These are phyloP conservation scores for Tetrapisispora nanseiensis DNA, from an alignment of 805 yeast species.

Conservation along the genomic window DNA sequence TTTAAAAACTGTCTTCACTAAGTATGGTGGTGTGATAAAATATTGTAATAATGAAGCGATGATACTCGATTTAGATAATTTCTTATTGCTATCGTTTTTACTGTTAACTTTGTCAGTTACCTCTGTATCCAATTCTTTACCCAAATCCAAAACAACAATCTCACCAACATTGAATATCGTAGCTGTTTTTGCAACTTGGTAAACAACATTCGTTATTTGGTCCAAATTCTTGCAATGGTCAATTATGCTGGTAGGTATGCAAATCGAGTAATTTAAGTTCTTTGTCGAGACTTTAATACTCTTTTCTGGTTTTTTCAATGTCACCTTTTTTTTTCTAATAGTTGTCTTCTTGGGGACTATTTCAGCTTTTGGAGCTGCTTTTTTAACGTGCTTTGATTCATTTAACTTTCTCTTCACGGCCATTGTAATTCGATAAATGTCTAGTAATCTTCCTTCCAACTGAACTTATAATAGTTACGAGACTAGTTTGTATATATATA, in stretches of 20 bases:
- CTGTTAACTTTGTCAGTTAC: slow-evolving; percentile 5
- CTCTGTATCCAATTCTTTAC: slow-evolving; percentile 12
- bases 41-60: slow-evolving; percentile 66
- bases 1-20: slow-evolving; percentile 55
- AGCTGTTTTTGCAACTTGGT: slow-evolving; percentile 72
- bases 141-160: slow-evolving; percentile 56
- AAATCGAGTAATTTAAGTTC: slow-evolving; percentile 41
- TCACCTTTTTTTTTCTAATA: neutral
- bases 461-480: too few species aligned
- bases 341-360: neutral
- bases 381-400: neutral
- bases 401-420: neutral
- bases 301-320: slow-evolving; percentile 11
- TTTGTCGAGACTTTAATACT: slow-evolving; percentile 12
- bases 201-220: slow-evolving; percentile 63
- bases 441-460: too few species aligned
- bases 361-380: neutral
- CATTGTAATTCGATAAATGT: too few species aligned
- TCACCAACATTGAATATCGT: slow-evolving; percentile 64
- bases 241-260: slow-evolving; percentile 64
- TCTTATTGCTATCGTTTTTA: slow-evolving; percentile 10
- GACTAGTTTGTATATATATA: too few species aligned
- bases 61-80: slow-evolving; percentile 35
- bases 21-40: slow-evolving; percentile 77
- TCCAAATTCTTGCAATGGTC: slow-evolving; percentile 54